Evolutionary conservation across 257 asterid species (phyloP), one percentile per base, ranked within the genome.

Genomic region (Rhazya stricta): DNA sequence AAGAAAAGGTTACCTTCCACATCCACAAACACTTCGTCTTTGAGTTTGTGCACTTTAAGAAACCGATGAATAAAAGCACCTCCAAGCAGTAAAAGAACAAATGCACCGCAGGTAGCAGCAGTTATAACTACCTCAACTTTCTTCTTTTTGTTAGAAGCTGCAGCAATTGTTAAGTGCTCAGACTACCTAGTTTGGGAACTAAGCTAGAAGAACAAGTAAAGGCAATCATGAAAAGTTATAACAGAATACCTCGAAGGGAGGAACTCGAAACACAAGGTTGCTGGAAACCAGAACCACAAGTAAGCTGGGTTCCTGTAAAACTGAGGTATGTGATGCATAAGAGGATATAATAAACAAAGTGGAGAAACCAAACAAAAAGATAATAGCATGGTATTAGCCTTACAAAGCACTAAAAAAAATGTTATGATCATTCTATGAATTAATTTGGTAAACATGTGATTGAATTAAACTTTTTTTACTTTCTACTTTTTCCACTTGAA

Each of bases 191-290:
- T 15, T 45, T 34, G 7, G 27, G 18, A 19, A 56, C 11, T n/a
- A 34, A 42, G 46, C 36, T 30, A 8, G 29, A 21, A 9, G 1
- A 18, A 57, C 27, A 37, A 7, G 13, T 56, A 56, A 54, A 66
- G 32, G 19, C 18, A 66, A 37, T 11, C 25, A 67, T 48, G 68
- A 51, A 68, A 53, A 25, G 68, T 43, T 36, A 53, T 30, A 58
- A 43, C 63, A 3, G 12, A 54, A 13, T 65, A 90, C 98, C 97
- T 86, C 89, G 86, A 67, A 77, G 36, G 37, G 92, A 83, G 78
- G 96, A 85, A 77, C 82, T 85, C 48, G 96, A 88, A 75, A 83
- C 81, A 84, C 98, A 93, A 71, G 96, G 92, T 45, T 89, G 88
- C 69, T 85, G 85, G 78, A 87, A 76, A 72, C 83, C 85, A 39